These are phyloP conservation scores for Cryptococcus maquisensis DNA, from an alignment of 1,284 basidiomycete genomes.

Conservation along the genomic window DNA sequence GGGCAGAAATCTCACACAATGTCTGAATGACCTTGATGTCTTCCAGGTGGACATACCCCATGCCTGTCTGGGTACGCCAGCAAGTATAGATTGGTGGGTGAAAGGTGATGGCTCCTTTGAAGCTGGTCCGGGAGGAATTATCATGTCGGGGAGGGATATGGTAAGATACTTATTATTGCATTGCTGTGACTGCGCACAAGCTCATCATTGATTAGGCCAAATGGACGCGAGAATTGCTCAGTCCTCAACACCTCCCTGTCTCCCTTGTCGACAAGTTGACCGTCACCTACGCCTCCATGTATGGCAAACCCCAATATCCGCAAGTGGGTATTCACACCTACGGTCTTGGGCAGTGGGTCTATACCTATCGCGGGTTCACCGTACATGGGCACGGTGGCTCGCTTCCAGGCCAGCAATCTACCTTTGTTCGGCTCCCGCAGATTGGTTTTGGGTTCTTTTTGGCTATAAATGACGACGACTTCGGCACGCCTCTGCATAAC, in stretches of 20 bases:
- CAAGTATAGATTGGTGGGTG: constrained; percentile 23
- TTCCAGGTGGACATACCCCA: not conserved
- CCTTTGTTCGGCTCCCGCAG: constrained; percentile 17
- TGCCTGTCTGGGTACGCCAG: constrained; percentile 15
- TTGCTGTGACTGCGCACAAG: no score
- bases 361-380: constrained; percentile 24
- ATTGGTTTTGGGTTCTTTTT: constrained; percentile 20
- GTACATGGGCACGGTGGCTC: constrained; percentile 23
- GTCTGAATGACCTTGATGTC: not conserved
- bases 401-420: constrained; percentile 24
- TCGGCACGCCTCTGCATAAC: constrained; percentile 14
- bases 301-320: constrained; percentile 6
- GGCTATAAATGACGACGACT: constrained; percentile 26
- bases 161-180: constrained; percentile 10
- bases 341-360: constrained; percentile 21
- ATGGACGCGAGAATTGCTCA: constrained; percentile 33
- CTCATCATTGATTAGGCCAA: not conserved
- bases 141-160: constrained; percentile 26
- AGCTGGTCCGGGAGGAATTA: constrained; percentile 29
- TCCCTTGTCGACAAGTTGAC: constrained; percentile 14
- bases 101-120: constrained; percentile 12
- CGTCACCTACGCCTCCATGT: constrained; percentile 5
- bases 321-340: constrained; percentile 13
- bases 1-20: constrained; percentile 5
- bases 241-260: constrained; percentile 21